Percentiles rank a stretch among this genome's conserved stretches.
Conservation (phyloP, 768 basidiomycete species). For the Suillus tomentosus region DNA sequence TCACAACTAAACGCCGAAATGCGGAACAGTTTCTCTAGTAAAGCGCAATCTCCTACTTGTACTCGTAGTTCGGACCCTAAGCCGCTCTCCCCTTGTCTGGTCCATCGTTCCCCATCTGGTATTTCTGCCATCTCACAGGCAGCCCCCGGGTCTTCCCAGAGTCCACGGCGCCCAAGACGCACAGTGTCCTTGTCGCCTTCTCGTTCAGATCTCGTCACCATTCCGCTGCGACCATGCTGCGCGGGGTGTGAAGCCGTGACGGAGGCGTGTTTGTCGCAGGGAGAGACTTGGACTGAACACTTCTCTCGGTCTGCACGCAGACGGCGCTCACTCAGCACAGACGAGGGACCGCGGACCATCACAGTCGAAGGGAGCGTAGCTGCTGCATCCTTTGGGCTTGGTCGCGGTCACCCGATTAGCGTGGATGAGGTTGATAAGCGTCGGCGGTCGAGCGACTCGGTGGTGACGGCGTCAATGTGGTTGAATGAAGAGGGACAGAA, state of each 20-base stretch:
- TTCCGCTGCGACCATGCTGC: constrained; percentile 77
- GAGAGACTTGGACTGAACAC: constrained; percentile 61
- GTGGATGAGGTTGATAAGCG: constrained; percentile 70
- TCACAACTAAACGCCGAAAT: neutral
- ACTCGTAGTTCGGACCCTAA: constrained; percentile 33
- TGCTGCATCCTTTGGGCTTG: constrained; percentile 24
- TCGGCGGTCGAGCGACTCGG: constrained; percentile 45
- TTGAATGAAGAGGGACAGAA: constrained; percentile 8
- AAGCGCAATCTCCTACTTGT: constrained; percentile 43
- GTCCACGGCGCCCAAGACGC: constrained; percentile 21
- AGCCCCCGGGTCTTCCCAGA: constrained; percentile 13
- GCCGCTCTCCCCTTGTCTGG: constrained; percentile 56
- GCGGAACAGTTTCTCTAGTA: constrained; percentile 43
- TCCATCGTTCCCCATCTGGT: constrained; percentile 43
- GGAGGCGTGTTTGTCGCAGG: constrained; percentile 56
- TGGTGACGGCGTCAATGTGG: constrained; percentile 10
- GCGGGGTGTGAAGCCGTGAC: constrained; percentile 58
- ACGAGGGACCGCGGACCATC: constrained; percentile 33
- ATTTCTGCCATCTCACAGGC: constrained; percentile 3
- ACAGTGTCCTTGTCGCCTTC: constrained; percentile 36
- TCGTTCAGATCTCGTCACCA: constrained; percentile 45
- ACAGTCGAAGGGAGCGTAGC: constrained; percentile 34
- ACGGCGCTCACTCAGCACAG: constrained; percentile 49
- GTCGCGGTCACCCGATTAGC: constrained; percentile 40
- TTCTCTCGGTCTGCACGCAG: constrained; percentile 65